These are phyloP conservation scores for Papiliotrema fonsecae DNA, from an alignment of 1,284 basidiomycete genomes.

Conservation along the genomic window DNA sequence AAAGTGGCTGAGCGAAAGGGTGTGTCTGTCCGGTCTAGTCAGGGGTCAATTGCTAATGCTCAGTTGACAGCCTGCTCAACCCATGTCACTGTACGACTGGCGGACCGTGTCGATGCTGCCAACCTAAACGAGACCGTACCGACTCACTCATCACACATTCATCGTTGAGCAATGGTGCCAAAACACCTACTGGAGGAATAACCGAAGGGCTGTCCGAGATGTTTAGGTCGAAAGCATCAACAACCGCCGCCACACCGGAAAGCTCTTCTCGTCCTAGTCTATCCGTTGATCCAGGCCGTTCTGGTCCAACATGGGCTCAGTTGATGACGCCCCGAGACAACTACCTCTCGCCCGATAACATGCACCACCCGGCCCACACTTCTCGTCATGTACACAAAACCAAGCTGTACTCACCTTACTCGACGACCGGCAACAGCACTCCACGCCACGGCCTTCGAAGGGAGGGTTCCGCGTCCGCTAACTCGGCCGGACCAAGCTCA, in stretches of 20 bases:
- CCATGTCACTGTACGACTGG: conserved; percentile 50
- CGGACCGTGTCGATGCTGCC: conserved; percentile 56
- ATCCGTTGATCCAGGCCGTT: not conserved
- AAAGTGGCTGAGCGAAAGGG: conserved; percentile 32
- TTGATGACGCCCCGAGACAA: conserved; percentile 6
- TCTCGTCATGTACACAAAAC: conserved; percentile 46
- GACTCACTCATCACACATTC: conserved; percentile 1
- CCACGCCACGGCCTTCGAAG: conserved; percentile 18
- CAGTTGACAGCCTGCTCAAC: conserved; percentile 38
- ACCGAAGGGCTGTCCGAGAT: conserved; percentile 30
- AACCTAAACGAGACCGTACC: conserved; percentile 33
- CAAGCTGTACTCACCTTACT: conserved; percentile 47
- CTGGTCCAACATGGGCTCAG: conserved; percentile 4
- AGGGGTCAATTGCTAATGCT: conserved; percentile 49
- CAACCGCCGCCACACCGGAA: conserved; percentile 5
- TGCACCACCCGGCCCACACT: conserved; percentile 42
- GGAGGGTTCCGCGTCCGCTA: not conserved
- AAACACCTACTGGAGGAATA: conserved; percentile 1
- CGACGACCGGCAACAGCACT: conserved; percentile 22
- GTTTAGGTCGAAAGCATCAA: conserved; percentile 29
- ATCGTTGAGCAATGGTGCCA: conserved; percentile 2
- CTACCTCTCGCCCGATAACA: conserved; percentile 31
- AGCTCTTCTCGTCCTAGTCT: conserved; percentile 9
- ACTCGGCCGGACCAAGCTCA: not conserved
- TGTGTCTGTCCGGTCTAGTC: conserved; percentile 53